These are phyloP conservation scores for Epichloe elymi DNA, from an alignment of 2,329 filamentous ascomycete genomes.

Conservation along the genomic window DNA sequence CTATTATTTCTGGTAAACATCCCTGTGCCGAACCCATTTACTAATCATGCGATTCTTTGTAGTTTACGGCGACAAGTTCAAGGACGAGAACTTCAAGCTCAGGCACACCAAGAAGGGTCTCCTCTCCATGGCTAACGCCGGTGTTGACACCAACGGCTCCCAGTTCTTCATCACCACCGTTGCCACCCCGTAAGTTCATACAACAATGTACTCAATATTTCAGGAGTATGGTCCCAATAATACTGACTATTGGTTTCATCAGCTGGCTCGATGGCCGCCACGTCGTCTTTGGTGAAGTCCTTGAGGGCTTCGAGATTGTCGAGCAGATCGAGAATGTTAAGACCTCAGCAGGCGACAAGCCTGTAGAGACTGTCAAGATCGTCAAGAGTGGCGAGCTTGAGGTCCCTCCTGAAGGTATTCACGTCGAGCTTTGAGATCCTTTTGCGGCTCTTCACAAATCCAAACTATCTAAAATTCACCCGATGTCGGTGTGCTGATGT, in stretches of 20 bases:
- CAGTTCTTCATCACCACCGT: conserved; percentile 89
- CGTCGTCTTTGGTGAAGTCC: conserved; percentile 80
- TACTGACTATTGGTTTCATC: neutral
- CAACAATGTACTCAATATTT: neutral
- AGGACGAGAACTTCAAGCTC: conserved; percentile 90
- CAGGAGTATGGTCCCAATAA: neutral
- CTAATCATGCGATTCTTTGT: conserved; percentile 8
- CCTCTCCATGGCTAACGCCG: conserved; percentile 76
- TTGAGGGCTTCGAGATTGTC: conserved; percentile 73
- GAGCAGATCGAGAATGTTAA: conserved; percentile 63
- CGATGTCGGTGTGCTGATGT: conserved; percentile 23
- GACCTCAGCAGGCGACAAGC: conserved; percentile 56
- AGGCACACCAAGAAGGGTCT: conserved; percentile 80
- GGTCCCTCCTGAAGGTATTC: conserved; percentile 83
- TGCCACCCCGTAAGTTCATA: conserved; percentile 49
- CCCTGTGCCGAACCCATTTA: conserved; percentile 3
- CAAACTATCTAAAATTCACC: conserved; percentile 8
- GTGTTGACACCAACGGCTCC: conserved; percentile 75
- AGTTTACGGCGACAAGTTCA: conserved; percentile 75
- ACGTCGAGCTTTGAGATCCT: conserved; percentile 61
- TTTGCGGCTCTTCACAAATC: conserved; percentile 7
- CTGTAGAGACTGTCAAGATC: conserved; percentile 58
- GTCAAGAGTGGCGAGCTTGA: conserved; percentile 72
- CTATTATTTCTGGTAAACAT: neutral
- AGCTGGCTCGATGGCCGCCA: conserved; percentile 75